Percentiles rank a stretch among this genome's conserved stretches.
Evolutionary conservation across 495 filamentous ascomycete genomes (phyloP).

Genomic region (Zalerion maritima): DNA sequence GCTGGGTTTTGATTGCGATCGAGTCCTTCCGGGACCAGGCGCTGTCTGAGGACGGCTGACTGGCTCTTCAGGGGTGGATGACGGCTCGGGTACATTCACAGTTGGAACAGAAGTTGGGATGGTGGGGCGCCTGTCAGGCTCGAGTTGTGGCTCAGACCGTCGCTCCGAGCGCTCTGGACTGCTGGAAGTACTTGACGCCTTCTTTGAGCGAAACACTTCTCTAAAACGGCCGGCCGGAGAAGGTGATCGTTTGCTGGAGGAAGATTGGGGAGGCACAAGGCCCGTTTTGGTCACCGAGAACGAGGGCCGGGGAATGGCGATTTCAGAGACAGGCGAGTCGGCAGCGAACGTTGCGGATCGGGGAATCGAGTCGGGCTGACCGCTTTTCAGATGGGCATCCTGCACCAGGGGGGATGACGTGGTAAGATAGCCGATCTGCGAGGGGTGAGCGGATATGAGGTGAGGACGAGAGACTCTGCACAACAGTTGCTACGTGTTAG

Average conservation of each 20-base stretch:
- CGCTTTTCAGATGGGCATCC: constrained; percentile 29
- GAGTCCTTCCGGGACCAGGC: too few species aligned
- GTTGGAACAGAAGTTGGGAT: too few species aligned
- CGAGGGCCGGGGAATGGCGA: constrained; percentile 10
- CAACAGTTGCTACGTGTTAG: too few species aligned
- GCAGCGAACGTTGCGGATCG: constrained; percentile 12
- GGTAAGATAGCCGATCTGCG: constrained; percentile 67
- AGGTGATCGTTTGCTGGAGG: constrained; percentile 24
- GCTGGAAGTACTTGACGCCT: constrained; percentile 18
- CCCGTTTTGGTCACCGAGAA: constrained; percentile 16
- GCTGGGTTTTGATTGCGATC: constrained; percentile 18
- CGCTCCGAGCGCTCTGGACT: constrained; percentile 30
- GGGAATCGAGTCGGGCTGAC: constrained; percentile 11
- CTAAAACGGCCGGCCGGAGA: constrained; percentile 31
- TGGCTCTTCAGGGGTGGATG: constrained; percentile 1
- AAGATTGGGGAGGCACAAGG: constrained; percentile 18
- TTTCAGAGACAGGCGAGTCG: constrained; percentile 5
- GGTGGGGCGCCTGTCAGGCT: too few species aligned
- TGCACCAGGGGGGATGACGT: constrained; percentile 69
- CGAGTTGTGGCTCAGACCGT: too few species aligned
- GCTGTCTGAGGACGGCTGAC: too few species aligned
- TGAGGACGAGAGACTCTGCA: not conserved
- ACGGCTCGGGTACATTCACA: too few species aligned
- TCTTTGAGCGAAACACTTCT: constrained; percentile 30
- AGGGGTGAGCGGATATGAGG: constrained; percentile 36